Percentiles rank a stretch among this genome's conserved stretches.
Conservation (phyloP, 2,329 filamentous ascomycete species). For the Alternaria conjuncta region DNA sequence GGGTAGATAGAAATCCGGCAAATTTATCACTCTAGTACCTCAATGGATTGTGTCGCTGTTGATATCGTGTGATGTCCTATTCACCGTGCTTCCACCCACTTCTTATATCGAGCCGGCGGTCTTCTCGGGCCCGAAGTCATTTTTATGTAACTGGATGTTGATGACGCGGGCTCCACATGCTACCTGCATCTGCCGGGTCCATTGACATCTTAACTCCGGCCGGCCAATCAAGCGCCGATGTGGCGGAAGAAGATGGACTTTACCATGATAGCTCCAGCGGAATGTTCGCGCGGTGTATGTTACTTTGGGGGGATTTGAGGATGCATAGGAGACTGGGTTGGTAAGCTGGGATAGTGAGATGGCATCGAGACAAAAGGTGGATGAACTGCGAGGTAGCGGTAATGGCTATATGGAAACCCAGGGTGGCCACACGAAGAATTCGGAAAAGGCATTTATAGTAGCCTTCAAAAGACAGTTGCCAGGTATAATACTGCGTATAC, state of each 20-base stretch:
- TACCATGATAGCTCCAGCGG: background rate
- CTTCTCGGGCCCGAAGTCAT: conserved; percentile 5
- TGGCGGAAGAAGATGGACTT: conserved; percentile 1
- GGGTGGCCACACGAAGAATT: background rate
- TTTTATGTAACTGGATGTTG: background rate
- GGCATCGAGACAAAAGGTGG: background rate
- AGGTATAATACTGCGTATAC: fast-evolving
- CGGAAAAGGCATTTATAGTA: too few relatives aligned
- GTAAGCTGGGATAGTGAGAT: background rate
- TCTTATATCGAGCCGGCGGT: background rate
- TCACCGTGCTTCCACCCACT: background rate
- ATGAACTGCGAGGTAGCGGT: background rate
- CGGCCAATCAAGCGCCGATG: background rate
- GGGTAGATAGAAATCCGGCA: conserved; percentile 1
- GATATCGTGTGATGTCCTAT: background rate
- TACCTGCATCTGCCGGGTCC: background rate
- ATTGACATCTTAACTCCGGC: conserved; percentile 1
- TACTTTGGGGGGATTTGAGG: background rate
- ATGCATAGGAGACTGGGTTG: background rate
- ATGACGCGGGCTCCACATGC: conserved; percentile 5
- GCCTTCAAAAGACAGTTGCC: too few relatives aligned
- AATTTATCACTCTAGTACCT: background rate
- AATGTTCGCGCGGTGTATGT: background rate
- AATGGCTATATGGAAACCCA: too few relatives aligned
- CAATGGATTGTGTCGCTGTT: background rate